Base-by-base conservation (phyloP, 2,329 filamentous ascomycete genomes). In the Xylaria sp. region DNA sequence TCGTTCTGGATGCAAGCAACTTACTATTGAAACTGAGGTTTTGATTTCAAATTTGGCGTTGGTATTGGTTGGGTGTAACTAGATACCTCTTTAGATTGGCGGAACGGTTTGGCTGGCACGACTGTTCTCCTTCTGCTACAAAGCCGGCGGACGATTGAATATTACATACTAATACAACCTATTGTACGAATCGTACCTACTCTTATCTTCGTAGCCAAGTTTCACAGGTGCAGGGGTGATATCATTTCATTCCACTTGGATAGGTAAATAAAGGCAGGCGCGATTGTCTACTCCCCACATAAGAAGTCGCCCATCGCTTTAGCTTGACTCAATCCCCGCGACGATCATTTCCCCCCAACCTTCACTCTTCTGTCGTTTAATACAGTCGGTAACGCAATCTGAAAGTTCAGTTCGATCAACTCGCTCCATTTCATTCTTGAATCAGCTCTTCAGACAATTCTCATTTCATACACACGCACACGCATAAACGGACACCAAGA, bases 281-380 rank as follows among this genome's bases (percentile, higher is more conserved):
- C n/a, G 64, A 62, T 62, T 59, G 51, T 53, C 59, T n/a, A 53
- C 20, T 58, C 59, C 26, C 59, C 59, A 62, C 64, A 65, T 53
- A 15, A 28, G n/a, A 28, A 38, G 26, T 17, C 54, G 28, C 54
- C 6, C 33, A 6, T 57, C 36, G 54, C 36, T 40, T 23, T 57
- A 40, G 36, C 9, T 13, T 28, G 13, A n/a, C 28, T 59, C 17
- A 17, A 57, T 28, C 64, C 46, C 48, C 60, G 20, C 61, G 58
- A 66, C 53, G 58, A 66, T 62, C 62, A 6, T 33, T 23, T 59
- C n/a, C 38, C 57, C 26, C 33, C 36, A 26, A 28, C 6, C 13
- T 36, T 26, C 26, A 33, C 17, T 38, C 56, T 23, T 46, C 38
- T 46, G 13, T 36, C 13, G 26, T 48, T 56, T 53, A 53, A 46